These are phyloP conservation scores for Orbilia javanica DNA, from an alignment of 2,329 filamentous ascomycete species.

Conservation along the genomic window DNA sequence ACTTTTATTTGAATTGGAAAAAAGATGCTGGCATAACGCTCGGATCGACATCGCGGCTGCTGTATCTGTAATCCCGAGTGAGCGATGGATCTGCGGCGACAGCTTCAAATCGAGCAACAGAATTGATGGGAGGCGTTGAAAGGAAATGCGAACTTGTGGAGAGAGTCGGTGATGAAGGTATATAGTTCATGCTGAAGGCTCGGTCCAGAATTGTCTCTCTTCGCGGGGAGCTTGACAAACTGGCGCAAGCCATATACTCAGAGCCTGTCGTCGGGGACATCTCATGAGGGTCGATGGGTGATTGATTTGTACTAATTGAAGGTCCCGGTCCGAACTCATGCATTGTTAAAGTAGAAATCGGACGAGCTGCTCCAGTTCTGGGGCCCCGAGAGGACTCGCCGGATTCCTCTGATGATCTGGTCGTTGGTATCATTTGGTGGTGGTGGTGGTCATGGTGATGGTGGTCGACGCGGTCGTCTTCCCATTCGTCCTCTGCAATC, in stretches of 20 bases:
- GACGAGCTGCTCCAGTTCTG: conserved; percentile 33
- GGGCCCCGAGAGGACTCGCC: conserved; percentile 43
- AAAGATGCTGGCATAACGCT: conserved; percentile 58
- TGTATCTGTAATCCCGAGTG: conserved; percentile 36
- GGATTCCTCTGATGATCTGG: conserved; percentile 51
- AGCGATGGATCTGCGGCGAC: conserved; percentile 30
- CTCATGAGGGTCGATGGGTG: conserved; percentile 42
- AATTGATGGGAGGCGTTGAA: conserved; percentile 29
- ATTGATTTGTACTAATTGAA: conserved; percentile 40
- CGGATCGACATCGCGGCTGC: conserved; percentile 32
- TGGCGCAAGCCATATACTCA: conserved; percentile 49
- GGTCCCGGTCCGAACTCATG: conserved; percentile 42
- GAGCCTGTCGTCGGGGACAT: conserved; percentile 44
- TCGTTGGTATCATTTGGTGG: conserved; percentile 35
- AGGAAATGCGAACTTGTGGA: conserved; percentile 28
- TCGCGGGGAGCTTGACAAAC: conserved; percentile 49
- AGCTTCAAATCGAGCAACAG: conserved; percentile 54
- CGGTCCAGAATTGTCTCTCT: conserved; percentile 55
- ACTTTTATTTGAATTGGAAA: conserved; percentile 41
- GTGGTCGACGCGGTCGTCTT: conserved; percentile 35
- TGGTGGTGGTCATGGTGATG: conserved; percentile 6
- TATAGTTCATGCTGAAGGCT: conserved; percentile 58
- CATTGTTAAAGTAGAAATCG: conserved; percentile 52
- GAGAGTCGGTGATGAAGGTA: conserved; percentile 47
- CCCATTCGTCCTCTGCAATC: conserved; percentile 57